Evolutionary conservation across 164 flowering plant species (phyloP), one percentile per base, ranked within the genome.

Genomic region (Berberis vulgaris): DNA sequence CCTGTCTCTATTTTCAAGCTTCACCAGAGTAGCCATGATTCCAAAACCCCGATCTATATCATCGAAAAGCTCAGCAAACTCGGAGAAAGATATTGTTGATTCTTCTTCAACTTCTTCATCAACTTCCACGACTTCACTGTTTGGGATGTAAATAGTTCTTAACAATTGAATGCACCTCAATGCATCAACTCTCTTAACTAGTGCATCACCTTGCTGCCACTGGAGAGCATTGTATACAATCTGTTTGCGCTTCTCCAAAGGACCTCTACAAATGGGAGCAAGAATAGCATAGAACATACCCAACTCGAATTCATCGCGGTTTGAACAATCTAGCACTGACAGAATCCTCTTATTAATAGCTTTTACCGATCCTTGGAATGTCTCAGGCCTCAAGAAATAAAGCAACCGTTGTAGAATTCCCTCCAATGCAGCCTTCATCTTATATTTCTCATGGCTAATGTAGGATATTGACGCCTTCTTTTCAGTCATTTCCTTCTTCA

Each of bases 11-110:
- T 50, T 64, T 74, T 91, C 99, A 43, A 95, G 96, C 78, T 85
- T 91, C 76, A 86, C 65, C 41, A 95, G 69, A 53, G 82, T 84
- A 26, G 83, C 70, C 88, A 95, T 81, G 65, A 95, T 80, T 62
- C 97, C 96, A 67, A 91, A 89, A 41, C 99, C 97, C 89, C 90
- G 87, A 62, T 91, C 97, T n/a, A 73, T 79, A 71, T 95, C 96
- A 77, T 95, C 87, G 71, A 95, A 95, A 88, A 91, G 82, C 58
- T 69, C 72, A 3, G 82, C 71, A 65, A 91, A 95, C 69, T 95
- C 97, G 1, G 81, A 64, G 65, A 82, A 82, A 11, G 99, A 84
- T 7, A 89, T 68, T 70, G 69, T 65, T 13, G 89, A 76, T 41
- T 50, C 47, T 41, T 50, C 47, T 61, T 91, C 96, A 0, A 65